These are phyloP conservation scores for Aureobasidium sp. DNA, from an alignment of 2,329 filamentous ascomycete genomes.

Conservation along the genomic window DNA sequence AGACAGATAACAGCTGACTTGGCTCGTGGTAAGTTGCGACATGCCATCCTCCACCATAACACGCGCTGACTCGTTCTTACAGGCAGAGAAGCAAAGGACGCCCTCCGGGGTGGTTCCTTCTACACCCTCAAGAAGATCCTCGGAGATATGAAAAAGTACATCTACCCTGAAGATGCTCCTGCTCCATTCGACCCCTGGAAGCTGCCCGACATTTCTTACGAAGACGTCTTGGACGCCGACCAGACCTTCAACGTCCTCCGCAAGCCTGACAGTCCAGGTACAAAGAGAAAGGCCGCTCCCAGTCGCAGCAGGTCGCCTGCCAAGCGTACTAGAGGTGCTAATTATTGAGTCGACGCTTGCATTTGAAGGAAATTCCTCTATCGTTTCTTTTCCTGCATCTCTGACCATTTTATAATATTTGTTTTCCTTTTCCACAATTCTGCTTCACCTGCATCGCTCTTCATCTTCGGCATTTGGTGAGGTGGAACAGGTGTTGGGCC, in stretches of 20 bases:
- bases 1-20: constrained; percentile 23
- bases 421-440: not conserved
- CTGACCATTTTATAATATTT: not conserved
- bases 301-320: not conserved
- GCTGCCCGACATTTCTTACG: not conserved
- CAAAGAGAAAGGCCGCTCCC: not conserved
- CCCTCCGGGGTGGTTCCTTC: not conserved
- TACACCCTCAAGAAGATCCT: not conserved
- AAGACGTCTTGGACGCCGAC: not conserved
- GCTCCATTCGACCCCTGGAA: not conserved
- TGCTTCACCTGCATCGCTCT: not conserved
- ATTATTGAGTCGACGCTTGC: not conserved
- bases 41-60: not conserved
- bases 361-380: not conserved
- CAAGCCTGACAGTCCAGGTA: not conserved
- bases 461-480: no score
- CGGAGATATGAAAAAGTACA: not conserved
- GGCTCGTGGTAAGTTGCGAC: constrained; percentile 17
- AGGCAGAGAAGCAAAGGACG: not conserved
- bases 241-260: not conserved
- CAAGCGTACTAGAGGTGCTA: not conserved
- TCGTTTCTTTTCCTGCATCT: not conserved
- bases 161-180: not conserved
- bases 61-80: not conserved
- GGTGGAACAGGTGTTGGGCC: not conserved